Evolutionary conservation across 495 filamentous ascomycete species (phyloP).

Genomic region (Penicillium alfredii): DNA sequence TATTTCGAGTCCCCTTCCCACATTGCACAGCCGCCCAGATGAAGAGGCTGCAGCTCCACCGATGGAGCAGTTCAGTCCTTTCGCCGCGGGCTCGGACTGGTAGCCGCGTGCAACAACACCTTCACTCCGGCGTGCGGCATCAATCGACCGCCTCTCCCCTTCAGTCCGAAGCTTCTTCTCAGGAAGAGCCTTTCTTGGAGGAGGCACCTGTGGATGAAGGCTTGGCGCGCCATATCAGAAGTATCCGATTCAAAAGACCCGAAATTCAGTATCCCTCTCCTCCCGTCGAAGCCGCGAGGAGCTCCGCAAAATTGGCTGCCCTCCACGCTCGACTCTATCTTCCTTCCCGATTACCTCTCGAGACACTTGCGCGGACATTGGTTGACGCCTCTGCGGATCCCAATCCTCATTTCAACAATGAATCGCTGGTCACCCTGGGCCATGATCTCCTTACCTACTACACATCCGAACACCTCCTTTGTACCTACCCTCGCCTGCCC

Average conservation of each 20-base stretch:
- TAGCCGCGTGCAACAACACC: slow-evolving; percentile 42
- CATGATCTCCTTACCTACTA: slow-evolving; percentile 78
- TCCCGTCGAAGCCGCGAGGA: slow-evolving; percentile 56
- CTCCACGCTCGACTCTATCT: slow-evolving; percentile 88
- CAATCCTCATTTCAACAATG: slow-evolving; percentile 71
- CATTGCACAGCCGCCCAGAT: slow-evolving; percentile 39
- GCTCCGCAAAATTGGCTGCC: slow-evolving; percentile 86
- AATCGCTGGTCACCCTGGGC: slow-evolving; percentile 74
- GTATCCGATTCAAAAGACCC: slow-evolving; percentile 19
- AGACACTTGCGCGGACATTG: slow-evolving; percentile 79
- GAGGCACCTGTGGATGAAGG: slow-evolving; percentile 4
- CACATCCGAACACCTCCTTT: slow-evolving; percentile 78
- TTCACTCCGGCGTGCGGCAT: slow-evolving; percentile 29
- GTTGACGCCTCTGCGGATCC: slow-evolving; percentile 78
- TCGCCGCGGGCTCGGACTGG: slow-evolving; percentile 47
- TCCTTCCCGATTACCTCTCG: slow-evolving; percentile 70
- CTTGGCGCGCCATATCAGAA: slow-evolving; percentile 13
- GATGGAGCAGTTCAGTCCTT: slow-evolving; percentile 68
- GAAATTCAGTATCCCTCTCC: slow-evolving; percentile 56
- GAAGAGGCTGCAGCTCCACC: slow-evolving; percentile 65
- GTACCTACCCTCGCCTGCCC: slow-evolving; percentile 83
- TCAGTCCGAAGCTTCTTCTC: slow-evolving; percentile 15
- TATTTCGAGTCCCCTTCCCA: slow-evolving; percentile 13
- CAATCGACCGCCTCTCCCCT: slow-evolving; percentile 37
- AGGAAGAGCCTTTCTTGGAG: slow-evolving; percentile 10